Evolutionary conservation across 2,329 filamentous ascomycete species (phyloP), one percentile per base, ranked within the genome.

Genomic region (Pezicula radicicola): DNA sequence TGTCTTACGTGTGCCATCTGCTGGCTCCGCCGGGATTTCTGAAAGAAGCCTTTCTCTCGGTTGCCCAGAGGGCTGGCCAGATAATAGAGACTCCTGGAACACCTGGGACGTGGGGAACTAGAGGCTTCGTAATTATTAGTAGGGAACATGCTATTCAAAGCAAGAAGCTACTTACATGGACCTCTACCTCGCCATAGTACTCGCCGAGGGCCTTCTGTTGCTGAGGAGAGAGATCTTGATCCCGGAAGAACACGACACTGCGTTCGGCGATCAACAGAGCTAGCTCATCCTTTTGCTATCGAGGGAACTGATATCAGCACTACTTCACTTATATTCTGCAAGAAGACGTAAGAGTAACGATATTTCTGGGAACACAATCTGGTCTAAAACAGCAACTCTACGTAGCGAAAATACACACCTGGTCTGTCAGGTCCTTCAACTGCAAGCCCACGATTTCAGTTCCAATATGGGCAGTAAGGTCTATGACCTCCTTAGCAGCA

Each of bases 21-120:
- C 83, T 84, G 1, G 85, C 82, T 3, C 87, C 85, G 27, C 85
- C 85, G 0, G 85, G 85, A 19, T 81, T 75, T 51, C 87, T 79
- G 72, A 89, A 89, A 62, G 74, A 79, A 4, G 84, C 79, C 2
- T 74, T 65, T 1, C 70, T 66, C 64, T 89, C 86, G 0, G 80
- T 84, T 0, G 83, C 84, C 63, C 77, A 74, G 0, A 89, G 75
- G 33, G 79, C 85, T 0, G 87, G 87, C 87, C 86, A 89, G 45
- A 89, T 85, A 5, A 89, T 82, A 0, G 77, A 80, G 1, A 84
- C 81, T 0, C 85, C 86, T 0, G 75, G 73, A 0, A 88, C 71
- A 2, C 85, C 87, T 0, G 87, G 87, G 0, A 89, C 85, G 42
- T 88, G 83, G 0, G 87, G 80, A 0, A 81, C 83, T 79, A 89